phyloP scores from a whole-genome alignment of 305 asterid genomes.

The Fraxinus latifolia region DNA sequence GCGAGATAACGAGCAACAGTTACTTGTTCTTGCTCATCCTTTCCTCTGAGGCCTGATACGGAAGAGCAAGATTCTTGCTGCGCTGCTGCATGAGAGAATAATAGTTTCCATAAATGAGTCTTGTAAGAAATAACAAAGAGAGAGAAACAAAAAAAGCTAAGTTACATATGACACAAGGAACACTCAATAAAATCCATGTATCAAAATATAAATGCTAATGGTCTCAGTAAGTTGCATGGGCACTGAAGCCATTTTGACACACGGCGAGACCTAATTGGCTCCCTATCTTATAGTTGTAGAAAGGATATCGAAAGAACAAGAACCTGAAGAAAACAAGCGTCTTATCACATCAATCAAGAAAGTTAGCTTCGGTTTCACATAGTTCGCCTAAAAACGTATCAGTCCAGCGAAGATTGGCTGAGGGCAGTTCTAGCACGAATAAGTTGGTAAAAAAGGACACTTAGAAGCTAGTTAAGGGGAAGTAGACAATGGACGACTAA shows the following conservation, averaged over 20 bases:
- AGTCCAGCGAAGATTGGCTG: background rate
- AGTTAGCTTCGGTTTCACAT: background rate
- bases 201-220: background rate
- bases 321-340: background rate
- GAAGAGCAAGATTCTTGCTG: conserved; percentile 10
- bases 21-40: conserved; percentile 29
- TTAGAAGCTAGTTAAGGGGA: background rate
- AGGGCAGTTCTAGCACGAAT: background rate
- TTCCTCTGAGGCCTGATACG: background rate
- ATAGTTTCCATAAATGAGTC: background rate
- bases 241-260: background rate
- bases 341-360: background rate
- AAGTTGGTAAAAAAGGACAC: background rate
- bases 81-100: background rate
- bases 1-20: conserved; percentile 29
- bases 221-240: background rate
- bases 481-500: background rate
- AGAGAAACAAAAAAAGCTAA: background rate
- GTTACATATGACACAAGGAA: background rate
- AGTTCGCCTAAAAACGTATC: background rate
- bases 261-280: background rate
- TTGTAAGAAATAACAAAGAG: background rate
- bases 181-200: background rate
- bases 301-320: background rate
- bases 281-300: background rate